phyloP scores from a whole-genome alignment of 2,329 filamentous ascomycete species.

The Alternaria incomplexa region DNA sequence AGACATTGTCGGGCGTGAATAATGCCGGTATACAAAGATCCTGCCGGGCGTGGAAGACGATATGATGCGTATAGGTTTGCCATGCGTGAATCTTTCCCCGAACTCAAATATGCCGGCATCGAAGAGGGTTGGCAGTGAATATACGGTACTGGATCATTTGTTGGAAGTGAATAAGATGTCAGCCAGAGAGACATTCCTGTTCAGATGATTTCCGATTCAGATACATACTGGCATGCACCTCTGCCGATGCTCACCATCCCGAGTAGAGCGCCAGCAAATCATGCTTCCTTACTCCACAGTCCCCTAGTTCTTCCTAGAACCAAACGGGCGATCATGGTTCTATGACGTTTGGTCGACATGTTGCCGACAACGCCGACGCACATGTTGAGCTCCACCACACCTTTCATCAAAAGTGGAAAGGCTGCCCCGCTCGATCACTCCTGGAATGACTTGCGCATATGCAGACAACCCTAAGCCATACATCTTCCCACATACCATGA shows the following conservation, averaged over 20 bases:
- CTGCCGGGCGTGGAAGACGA: not conserved
- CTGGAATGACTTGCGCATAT: not conserved
- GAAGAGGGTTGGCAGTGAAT: not conserved
- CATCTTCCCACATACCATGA: not conserved
- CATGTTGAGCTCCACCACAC: not conserved
- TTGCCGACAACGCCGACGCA: not conserved
- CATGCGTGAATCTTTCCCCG: not conserved
- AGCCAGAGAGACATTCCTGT: not conserved
- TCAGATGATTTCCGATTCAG: not conserved
- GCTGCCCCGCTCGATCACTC: not conserved
- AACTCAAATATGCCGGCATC: not conserved
- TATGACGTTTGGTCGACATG: not conserved
- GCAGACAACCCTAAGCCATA: not conserved
- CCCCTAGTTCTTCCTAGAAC: not conserved
- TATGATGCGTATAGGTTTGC: not conserved
- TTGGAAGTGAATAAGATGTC: not conserved
- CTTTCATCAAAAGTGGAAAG: not conserved
- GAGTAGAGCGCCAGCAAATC: not conserved
- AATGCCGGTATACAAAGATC: not conserved
- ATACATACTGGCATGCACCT: not conserved
- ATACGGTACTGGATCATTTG: not conserved
- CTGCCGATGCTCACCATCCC: not conserved
- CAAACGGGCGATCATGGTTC: not conserved
- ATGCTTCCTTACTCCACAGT: not conserved
- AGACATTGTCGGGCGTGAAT: not conserved